These are phyloP conservation scores for Phytophthora ohioensis DNA, from an alignment of 352 stramenopile genomes.

Conservation along the genomic window DNA sequence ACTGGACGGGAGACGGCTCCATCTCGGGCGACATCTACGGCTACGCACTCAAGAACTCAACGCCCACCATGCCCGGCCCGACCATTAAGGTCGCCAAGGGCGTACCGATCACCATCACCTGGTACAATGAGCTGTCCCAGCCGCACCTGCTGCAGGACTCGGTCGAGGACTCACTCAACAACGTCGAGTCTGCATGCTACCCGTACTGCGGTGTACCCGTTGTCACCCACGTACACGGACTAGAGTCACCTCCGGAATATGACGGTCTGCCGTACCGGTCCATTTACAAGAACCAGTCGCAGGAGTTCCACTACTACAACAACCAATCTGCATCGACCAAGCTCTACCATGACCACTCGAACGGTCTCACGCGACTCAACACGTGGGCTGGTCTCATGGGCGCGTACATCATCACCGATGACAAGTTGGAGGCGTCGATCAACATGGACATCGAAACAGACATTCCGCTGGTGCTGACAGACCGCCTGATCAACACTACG, in stretches of 20 bases:
- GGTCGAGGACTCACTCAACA: constrained; percentile 46
- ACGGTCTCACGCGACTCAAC: constrained; percentile 66
- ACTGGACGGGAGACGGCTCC: constrained; percentile 46
- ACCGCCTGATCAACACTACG: constrained; percentile 51
- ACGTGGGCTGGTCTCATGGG: constrained; percentile 64
- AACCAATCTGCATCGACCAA: constrained; percentile 68
- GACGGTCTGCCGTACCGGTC: constrained; percentile 57
- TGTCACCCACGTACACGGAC: constrained; percentile 62
- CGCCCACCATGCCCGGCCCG: constrained; percentile 42
- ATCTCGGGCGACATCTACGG: constrained; percentile 47
- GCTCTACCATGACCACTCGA: constrained; percentile 67
- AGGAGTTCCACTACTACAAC: constrained; percentile 60
- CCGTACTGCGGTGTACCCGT: constrained; percentile 66
- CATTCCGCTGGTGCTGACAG: constrained; percentile 55
- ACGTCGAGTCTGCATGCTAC: constrained; percentile 52
- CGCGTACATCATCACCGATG: constrained; percentile 62
- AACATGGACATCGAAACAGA: constrained; percentile 67
- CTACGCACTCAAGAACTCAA: constrained; percentile 49
- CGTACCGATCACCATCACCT: constrained; percentile 49
- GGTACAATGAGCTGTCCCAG: constrained; percentile 49
- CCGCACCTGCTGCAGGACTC: constrained; percentile 52
- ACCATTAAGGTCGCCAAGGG: constrained; percentile 48
- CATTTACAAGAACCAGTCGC: constrained; percentile 69
- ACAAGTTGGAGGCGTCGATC: constrained; percentile 45
- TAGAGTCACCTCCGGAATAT: constrained; percentile 55